Evolutionary conservation across 2,329 filamentous ascomycete species (phyloP).

Genomic region (Fusarium mexicanum): DNA sequence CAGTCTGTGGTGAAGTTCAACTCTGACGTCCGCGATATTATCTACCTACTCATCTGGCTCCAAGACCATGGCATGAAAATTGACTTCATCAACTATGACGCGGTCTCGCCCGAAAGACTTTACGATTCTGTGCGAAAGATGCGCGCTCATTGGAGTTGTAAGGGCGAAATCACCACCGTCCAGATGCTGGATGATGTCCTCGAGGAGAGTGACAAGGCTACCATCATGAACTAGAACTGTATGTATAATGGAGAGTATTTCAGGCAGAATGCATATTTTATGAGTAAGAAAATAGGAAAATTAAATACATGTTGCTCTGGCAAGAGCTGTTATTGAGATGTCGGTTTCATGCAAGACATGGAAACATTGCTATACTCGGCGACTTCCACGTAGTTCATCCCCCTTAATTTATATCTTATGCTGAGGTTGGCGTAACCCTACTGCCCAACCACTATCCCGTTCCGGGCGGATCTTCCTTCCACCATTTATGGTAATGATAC

Average conservation of each 20-base stretch:
- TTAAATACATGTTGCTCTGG: not conserved
- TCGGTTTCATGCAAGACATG: not conserved
- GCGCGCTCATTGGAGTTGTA: not conserved
- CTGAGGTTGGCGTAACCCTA: not conserved
- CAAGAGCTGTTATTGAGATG: not conserved
- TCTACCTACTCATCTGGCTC: not conserved
- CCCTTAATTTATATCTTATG: not conserved
- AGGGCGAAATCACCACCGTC: accelerated
- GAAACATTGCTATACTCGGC: not conserved
- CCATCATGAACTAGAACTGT: accelerated
- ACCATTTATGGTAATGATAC: accelerated
- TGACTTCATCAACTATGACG: not conserved
- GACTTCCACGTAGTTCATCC: not conserved
- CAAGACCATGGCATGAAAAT: not conserved
- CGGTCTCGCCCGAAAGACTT: not conserved
- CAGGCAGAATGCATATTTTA: no score
- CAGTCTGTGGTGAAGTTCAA: not conserved
- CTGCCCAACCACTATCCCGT: not conserved
- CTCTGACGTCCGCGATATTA: not conserved
- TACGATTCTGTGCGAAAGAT: not conserved
- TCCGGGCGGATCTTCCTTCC: not conserved
- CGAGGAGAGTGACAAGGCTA: not conserved
- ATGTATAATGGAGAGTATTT: no score
- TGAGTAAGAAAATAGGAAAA: no score
- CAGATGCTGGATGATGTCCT: not conserved